These are phyloP conservation scores for Solanum aculeatissimum DNA, from an alignment of 305 asterid genomes.

Conservation along the genomic window DNA sequence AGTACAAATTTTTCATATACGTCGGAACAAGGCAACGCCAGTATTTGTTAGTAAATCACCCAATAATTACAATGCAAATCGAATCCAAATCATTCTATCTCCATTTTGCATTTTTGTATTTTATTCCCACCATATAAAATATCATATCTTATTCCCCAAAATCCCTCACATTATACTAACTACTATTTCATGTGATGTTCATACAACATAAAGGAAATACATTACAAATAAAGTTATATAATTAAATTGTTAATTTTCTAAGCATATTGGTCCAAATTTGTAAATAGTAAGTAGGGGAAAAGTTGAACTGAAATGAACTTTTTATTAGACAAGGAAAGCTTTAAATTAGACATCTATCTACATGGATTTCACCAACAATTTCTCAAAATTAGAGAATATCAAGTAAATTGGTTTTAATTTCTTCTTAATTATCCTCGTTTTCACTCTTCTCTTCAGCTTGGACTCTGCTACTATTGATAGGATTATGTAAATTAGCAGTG, in stretches of 20 bases:
- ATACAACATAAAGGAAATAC: neutral
- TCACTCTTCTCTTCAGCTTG: slow-evolving; percentile 1
- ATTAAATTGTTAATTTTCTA: neutral
- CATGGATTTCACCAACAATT: neutral
- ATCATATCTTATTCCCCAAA: neutral
- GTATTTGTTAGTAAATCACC: neutral
- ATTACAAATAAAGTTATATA: neutral
- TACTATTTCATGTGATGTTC: neutral
- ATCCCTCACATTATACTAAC: neutral
- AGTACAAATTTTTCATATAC: neutral
- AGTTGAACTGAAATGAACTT: neutral
- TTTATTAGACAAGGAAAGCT: neutral
- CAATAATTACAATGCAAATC: neutral
- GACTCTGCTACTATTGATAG: neutral
- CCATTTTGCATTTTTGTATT: neutral
- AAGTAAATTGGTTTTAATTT: neutral
- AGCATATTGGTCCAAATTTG: neutral
- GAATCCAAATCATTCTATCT: neutral
- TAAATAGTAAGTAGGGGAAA: neutral
- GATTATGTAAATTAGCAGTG: neutral
- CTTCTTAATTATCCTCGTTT: neutral
- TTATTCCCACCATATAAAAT: neutral
- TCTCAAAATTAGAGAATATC: neutral
- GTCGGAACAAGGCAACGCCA: neutral
- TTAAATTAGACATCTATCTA: neutral